A percentile compares a stretch with the other conserved stretches of the same genome.
Conservation (phyloP, 78 protist genomes). For the Guillardia theta region DNA sequence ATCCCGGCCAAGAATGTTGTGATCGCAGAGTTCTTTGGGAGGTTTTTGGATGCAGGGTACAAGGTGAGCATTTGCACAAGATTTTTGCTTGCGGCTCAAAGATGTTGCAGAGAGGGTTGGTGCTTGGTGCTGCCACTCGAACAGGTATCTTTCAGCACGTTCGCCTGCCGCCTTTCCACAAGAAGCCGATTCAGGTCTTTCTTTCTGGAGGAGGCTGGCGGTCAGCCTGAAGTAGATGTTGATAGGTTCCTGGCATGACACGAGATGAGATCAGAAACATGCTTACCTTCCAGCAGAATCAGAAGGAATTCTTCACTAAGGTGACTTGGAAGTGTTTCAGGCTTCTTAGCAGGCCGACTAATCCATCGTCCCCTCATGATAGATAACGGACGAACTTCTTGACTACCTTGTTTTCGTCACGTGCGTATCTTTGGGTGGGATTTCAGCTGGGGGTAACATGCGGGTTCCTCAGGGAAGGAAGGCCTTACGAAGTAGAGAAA, state of each 20-base stretch:
- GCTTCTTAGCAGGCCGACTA: not conserved
- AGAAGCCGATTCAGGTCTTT: not conserved
- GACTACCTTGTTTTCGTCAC: not conserved
- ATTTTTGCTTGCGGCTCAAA: no score
- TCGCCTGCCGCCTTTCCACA: not conserved
- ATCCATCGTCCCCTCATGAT: not conserved
- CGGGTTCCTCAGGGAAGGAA: not conserved
- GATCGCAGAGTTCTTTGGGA: not conserved
- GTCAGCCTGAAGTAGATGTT: not conserved
- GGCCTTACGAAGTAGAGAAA: not conserved
- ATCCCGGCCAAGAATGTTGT: not conserved
- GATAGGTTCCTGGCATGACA: not conserved
- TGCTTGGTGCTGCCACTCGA: constrained; percentile 14
- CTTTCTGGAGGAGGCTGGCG: not conserved
- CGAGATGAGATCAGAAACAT: not conserved
- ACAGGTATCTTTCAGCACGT: not conserved
- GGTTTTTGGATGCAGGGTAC: no score
- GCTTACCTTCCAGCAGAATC: not conserved
- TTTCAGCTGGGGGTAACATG: not conserved
- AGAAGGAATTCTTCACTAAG: not conserved
- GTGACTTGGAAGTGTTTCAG: not conserved
- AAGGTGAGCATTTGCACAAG: no score
- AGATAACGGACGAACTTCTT: not conserved
- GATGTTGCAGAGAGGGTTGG: not conserved
- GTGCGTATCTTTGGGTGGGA: not conserved